Evolutionary conservation across 352 stramenopile genomes (phyloP).

Genomic region (Phytophthora pistaciae): DNA sequence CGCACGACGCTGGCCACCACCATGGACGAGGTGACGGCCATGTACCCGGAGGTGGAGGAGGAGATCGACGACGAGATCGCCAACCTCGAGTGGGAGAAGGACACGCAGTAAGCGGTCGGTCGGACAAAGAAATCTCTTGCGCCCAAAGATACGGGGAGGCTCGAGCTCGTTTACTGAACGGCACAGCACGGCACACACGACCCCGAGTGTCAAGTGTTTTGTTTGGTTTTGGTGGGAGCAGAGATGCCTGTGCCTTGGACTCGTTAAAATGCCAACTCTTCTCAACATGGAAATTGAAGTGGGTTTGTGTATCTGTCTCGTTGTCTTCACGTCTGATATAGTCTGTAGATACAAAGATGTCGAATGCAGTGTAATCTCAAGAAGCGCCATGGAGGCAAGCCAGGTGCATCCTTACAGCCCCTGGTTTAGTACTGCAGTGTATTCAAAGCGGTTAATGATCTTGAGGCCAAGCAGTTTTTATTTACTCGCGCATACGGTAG

Average conservation of each 20-base stretch:
- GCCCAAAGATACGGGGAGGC: slow-evolving; percentile 16
- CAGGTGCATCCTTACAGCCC: background rate
- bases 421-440: slow-evolving; percentile 6
- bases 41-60: slow-evolving; percentile 87
- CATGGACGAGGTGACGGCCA: slow-evolving; percentile 86
- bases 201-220: background rate
- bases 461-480: background rate
- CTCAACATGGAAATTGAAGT: slow-evolving; percentile 43
- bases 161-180: slow-evolving; percentile 15
- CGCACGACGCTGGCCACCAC: slow-evolving; percentile 86
- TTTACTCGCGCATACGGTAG: slow-evolving; percentile 73
- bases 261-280: slow-evolving; percentile 40
- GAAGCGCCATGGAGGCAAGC: background rate
- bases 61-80: slow-evolving; percentile 92
- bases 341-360: background rate
- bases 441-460: slow-evolving; percentile 4
- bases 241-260: slow-evolving; percentile 14
- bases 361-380: background rate
- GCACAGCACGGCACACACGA: background rate
- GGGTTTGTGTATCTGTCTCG: slow-evolving; percentile 25
- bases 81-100: slow-evolving; percentile 92
- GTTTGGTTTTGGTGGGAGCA: slow-evolving; percentile 7
- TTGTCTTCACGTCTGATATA: background rate
- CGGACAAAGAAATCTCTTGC: slow-evolving; percentile 14
- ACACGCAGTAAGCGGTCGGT: slow-evolving; percentile 71